These are phyloP conservation scores for Suhomyces pyralidae DNA, from an alignment of 805 yeast species.

Conservation along the genomic window DNA sequence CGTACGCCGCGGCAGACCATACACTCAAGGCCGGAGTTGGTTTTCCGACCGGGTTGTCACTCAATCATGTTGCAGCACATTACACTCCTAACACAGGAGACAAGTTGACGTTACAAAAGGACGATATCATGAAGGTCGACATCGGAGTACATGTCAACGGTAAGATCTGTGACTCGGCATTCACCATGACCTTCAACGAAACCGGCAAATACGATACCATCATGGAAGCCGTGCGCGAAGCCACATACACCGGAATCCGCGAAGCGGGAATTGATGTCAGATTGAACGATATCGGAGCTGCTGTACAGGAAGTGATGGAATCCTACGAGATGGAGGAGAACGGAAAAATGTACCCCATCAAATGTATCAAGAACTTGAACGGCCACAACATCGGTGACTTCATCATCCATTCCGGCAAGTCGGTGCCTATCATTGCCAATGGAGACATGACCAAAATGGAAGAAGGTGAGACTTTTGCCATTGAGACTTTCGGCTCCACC, in stretches of 20 bases:
- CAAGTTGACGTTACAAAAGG: conserved; percentile 71
- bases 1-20: conserved; percentile 64
- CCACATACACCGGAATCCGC: conserved; percentile 88
- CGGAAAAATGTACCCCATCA: conserved; percentile 81
- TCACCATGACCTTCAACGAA: conserved; percentile 83
- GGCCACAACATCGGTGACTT: conserved; percentile 91
- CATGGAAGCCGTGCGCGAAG: conserved; percentile 82
- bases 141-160: conserved; percentile 97
- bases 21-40: conserved; percentile 81
- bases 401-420: conserved; percentile 89
- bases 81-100: conserved; percentile 97
- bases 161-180: conserved; percentile 90
- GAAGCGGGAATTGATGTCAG: conserved; percentile 97
- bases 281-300: conserved; percentile 91
- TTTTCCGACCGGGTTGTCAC: conserved; percentile 95
- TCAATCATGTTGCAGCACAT: conserved; percentile 95
- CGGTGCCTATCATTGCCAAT: conserved; percentile 93
- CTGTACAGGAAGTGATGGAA: conserved; percentile 96
- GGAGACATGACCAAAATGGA: conserved; percentile 97
- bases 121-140: conserved; percentile 95
- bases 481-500: conserved; percentile 96
- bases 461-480: conserved; percentile 97
- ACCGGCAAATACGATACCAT: conserved; percentile 79
- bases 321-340: conserved; percentile 88
- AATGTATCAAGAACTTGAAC: conserved; percentile 85